Evolutionary conservation across 1,139 yeast genomes (phyloP).

Genomic region (Yamadazyma blattariae): DNA sequence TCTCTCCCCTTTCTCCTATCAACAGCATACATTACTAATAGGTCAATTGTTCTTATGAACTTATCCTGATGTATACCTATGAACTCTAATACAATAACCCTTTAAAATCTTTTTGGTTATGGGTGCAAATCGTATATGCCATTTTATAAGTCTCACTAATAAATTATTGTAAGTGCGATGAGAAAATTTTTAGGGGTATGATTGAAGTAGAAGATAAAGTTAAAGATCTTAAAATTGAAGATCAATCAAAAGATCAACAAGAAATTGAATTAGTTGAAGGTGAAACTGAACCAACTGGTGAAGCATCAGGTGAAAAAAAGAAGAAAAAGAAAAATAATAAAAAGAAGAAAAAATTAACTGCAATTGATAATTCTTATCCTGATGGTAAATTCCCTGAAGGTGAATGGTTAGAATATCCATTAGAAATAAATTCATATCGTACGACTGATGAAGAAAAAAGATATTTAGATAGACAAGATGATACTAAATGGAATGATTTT

Average conservation of each 20-base stretch:
- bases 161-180: not conserved
- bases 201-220: slow-evolving; percentile 15
- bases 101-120: too few species aligned
- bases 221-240: slow-evolving; percentile 10
- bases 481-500: slow-evolving; percentile 76
- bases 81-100: too few species aligned
- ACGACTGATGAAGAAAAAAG: slow-evolving; percentile 86
- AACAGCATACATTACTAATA: not conserved
- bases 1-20: not conserved
- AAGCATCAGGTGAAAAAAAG: slow-evolving; percentile 7
- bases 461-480: slow-evolving; percentile 67
- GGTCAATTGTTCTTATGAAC: too few species aligned
- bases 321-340: slow-evolving; percentile 50
- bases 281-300: too few species aligned
- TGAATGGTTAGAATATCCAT: slow-evolving; percentile 72
- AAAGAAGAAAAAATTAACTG: slow-evolving; percentile 45
- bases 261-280: slow-evolving; percentile 15
- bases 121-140: too few species aligned
- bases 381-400: slow-evolving; percentile 84
- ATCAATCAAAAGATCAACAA: slow-evolving; percentile 8
- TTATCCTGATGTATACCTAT: too few species aligned
- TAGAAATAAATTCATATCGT: slow-evolving; percentile 71
- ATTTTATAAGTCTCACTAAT: too few species aligned
- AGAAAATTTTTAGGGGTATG: slow-evolving; percentile 3
- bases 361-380: slow-evolving; percentile 67